A percentile compares a stretch with the other conserved stretches of the same genome.
These are phyloP conservation scores for Diaporthe helianthi DNA, from an alignment of 2,329 filamentous ascomycete genomes.

Conservation along the genomic window DNA sequence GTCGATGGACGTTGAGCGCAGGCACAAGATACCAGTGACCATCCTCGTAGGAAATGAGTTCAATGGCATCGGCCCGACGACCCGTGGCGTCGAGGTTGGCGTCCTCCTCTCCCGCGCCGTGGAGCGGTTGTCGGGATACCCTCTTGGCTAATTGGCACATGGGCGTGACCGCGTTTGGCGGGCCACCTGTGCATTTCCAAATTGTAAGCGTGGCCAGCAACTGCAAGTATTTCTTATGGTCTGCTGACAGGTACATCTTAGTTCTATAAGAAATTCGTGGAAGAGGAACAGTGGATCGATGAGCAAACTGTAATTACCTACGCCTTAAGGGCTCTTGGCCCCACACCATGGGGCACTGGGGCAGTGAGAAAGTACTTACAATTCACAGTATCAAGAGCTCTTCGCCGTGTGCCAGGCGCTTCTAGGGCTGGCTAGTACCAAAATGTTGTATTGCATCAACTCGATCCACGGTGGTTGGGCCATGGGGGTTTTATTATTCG, in stretches of 20 bases:
- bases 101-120: background rate
- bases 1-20: no score
- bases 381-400: background rate
- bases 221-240: accelerated
- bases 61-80: background rate
- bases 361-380: background rate
- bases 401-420: slow-evolving; percentile 6
- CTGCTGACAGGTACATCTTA: background rate
- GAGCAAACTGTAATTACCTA: slow-evolving; percentile 16
- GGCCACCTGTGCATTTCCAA: slow-evolving; percentile 73
- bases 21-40: accelerated
- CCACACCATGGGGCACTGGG: no score
- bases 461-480: background rate
- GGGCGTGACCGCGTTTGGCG: slow-evolving; percentile 71
- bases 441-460: background rate
- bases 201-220: slow-evolving; percentile 51
- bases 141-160: slow-evolving; percentile 59
- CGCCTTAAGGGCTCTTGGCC: no score
- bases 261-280: slow-evolving; percentile 8
- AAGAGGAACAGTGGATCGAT: background rate
- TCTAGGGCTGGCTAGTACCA: background rate
- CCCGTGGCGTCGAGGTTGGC: background rate
- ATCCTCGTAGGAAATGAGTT: background rate
- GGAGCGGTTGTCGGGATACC: slow-evolving; percentile 3
- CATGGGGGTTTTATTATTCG: background rate